phyloP scores from a whole-genome alignment of 257 asterid species.

The Catharanthus roseus region DNA sequence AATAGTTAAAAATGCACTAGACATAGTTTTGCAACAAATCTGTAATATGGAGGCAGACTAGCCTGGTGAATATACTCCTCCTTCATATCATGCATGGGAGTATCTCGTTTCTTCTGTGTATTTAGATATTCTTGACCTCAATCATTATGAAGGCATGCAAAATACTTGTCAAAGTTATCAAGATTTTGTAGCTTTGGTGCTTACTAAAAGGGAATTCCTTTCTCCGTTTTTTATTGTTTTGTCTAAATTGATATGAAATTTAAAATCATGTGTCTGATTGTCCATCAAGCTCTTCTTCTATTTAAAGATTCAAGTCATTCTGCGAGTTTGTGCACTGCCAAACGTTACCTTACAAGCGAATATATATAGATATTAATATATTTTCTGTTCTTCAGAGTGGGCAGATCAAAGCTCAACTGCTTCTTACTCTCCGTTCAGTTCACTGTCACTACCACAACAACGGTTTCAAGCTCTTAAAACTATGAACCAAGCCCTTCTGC shows the following conservation, averaged over 20 bases:
- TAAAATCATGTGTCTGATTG: not conserved
- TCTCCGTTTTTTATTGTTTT: not conserved
- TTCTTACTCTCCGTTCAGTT: slow-evolving; percentile 33
- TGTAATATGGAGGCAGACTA: not conserved
- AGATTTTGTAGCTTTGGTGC: not conserved
- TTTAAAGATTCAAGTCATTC: not conserved
- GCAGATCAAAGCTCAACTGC: slow-evolving; percentile 45
- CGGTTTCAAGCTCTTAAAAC: slow-evolving; percentile 60
- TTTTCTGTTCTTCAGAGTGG: slow-evolving; percentile 44
- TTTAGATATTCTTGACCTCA: not conserved
- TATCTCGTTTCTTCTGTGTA: not conserved
- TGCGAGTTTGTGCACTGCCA: not conserved
- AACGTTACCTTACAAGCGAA: not conserved
- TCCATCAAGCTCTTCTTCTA: not conserved
- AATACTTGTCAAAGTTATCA: not conserved
- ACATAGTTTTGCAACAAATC: not conserved
- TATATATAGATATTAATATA: not conserved
- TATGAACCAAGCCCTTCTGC: slow-evolving; percentile 49
- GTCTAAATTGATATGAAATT: not conserved
- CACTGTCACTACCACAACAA: slow-evolving; percentile 59
- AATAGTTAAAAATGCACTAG: not conserved
- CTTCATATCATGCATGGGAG: not conserved
- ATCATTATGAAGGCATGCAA: not conserved
- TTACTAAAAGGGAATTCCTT: not conserved
- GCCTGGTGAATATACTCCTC: not conserved